Percentiles rank a stretch among this genome's conserved stretches.
These are phyloP conservation scores for Citrus trifoliata DNA, from an alignment of 345 rosid species.

Conservation along the genomic window DNA sequence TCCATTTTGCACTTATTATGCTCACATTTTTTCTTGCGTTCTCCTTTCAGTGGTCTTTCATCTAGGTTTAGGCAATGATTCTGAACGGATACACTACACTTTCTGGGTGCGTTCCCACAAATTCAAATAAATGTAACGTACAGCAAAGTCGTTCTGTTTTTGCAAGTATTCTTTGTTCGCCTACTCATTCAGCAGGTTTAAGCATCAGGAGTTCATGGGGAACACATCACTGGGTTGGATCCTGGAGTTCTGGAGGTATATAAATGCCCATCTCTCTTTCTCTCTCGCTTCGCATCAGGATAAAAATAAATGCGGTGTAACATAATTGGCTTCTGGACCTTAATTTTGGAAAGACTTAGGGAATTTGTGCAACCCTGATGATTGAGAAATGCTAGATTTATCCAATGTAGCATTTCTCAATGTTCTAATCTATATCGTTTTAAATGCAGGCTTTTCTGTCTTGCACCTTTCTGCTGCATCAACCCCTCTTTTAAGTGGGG, in stretches of 20 bases:
- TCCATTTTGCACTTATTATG: not conserved
- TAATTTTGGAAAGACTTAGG: not conserved
- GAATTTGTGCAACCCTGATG: not conserved
- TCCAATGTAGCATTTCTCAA: too few relatives aligned
- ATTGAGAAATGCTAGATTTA: not conserved
- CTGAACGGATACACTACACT: slow-evolving; percentile 44
- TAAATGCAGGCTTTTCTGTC: slow-evolving; percentile 34
- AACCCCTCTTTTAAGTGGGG: slow-evolving; percentile 49
- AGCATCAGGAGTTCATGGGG: slow-evolving; percentile 34
- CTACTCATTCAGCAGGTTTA: slow-evolving; percentile 24
- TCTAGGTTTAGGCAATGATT: slow-evolving; percentile 38
- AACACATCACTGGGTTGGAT: slow-evolving; percentile 31
- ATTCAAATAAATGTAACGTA: slow-evolving; percentile 34
- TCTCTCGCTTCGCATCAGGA: not conserved
- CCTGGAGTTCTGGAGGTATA: slow-evolving; percentile 35
- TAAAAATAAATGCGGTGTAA: not conserved
- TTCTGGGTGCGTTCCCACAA: slow-evolving; percentile 30
- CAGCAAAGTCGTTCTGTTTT: slow-evolving; percentile 29
- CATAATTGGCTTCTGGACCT: not conserved
- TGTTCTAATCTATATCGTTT: slow-evolving; percentile 1
- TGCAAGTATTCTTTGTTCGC: slow-evolving; percentile 24
- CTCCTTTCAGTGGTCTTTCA: not conserved
- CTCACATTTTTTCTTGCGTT: not conserved
- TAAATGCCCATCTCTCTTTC: slow-evolving; percentile 6
- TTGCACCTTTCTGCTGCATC: slow-evolving; percentile 51